Conservation (phyloP, 371 early-diverging fungal species). For the Dinochytrium kinnereticum region DNA sequence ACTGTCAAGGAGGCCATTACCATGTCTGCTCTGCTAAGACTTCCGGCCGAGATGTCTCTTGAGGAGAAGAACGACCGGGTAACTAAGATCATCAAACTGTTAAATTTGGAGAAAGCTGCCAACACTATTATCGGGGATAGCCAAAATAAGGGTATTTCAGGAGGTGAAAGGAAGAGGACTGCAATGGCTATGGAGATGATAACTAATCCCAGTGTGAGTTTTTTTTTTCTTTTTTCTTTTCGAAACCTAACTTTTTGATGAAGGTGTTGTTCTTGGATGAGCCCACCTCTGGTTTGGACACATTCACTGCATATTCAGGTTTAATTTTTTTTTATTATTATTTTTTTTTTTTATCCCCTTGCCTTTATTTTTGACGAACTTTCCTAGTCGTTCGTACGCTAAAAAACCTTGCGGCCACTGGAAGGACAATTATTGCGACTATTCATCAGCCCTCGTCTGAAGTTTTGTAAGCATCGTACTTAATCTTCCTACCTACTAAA, state of each 20-base stretch:
- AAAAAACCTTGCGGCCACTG: conserved; percentile 31
- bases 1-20: conserved; percentile 82
- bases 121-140: conserved; percentile 78
- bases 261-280: conserved; percentile 83
- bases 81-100: conserved; percentile 74
- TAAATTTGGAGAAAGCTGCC: conserved; percentile 73
- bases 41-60: conserved; percentile 41
- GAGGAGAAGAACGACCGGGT: conserved; percentile 67
- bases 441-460: conserved; percentile 41
- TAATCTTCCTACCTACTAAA: not conserved
- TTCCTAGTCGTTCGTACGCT: conserved; percentile 27
- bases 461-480: conserved; percentile 27
- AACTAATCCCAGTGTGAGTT: conserved; percentile 51
- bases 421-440: conserved; percentile 36
- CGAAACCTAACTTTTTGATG: not conserved
- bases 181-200: conserved; percentile 60
- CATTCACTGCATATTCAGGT: conserved; percentile 35
- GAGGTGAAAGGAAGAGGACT: conserved; percentile 80
- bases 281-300: conserved; percentile 58
- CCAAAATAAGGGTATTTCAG: conserved; percentile 78
- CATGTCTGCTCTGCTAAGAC: conserved; percentile 76
- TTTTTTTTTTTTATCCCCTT: not conserved
- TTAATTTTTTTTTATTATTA: not conserved
- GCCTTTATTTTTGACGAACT: not conserved
- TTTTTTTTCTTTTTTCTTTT: conserved; percentile 48